phyloP scores from a whole-genome alignment of 352 stramenopile species.

The Globisporangium yorkense region DNA sequence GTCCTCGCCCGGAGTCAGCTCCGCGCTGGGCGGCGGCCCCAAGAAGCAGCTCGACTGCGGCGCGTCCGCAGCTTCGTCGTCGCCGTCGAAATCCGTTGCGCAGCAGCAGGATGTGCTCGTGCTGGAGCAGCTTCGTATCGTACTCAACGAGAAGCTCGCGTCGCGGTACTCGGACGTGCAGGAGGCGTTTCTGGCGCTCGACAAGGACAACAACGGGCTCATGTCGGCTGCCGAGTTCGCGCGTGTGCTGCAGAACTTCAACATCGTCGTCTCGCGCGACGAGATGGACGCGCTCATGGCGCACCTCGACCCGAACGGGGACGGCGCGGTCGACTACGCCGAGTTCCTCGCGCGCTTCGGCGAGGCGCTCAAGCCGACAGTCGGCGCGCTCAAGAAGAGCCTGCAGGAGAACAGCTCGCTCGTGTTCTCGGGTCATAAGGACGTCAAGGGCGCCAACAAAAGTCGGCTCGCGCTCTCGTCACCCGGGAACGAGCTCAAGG shows the following conservation, averaged over 20 bases:
- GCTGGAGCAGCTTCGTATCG: slow-evolving; percentile 60
- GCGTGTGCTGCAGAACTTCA: slow-evolving; percentile 42
- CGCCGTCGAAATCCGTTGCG: neutral
- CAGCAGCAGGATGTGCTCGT: slow-evolving; percentile 22
- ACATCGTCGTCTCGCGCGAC: slow-evolving; percentile 31
- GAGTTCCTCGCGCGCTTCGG: slow-evolving; percentile 63
- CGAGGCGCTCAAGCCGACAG: slow-evolving; percentile 35
- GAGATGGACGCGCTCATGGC: slow-evolving; percentile 31
- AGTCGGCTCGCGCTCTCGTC: slow-evolving; percentile 51
- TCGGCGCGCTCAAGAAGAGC: slow-evolving; percentile 19
- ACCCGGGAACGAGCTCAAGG: slow-evolving; percentile 64
- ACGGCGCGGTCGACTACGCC: slow-evolving; percentile 45
- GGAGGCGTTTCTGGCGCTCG: slow-evolving; percentile 39
- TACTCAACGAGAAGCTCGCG: slow-evolving; percentile 49
- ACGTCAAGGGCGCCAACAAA: slow-evolving; percentile 56
- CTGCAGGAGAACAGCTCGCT: slow-evolving; percentile 62
- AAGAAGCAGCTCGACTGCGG: slow-evolving; percentile 1
- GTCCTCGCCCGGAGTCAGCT: slow-evolving; percentile 39
- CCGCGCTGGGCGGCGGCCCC: slow-evolving; percentile 18
- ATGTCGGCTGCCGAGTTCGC: slow-evolving; percentile 41
- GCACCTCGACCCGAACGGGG: slow-evolving; percentile 29
- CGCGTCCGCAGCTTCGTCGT: slow-evolving; percentile 1
- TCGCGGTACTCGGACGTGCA: slow-evolving; percentile 35
- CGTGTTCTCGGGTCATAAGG: slow-evolving; percentile 36
- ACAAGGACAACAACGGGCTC: slow-evolving; percentile 34